Evolutionary conservation across 345 rosid species (phyloP), one percentile per base, ranked within the genome.

Genomic region (Leavenworthia alabamica): DNA sequence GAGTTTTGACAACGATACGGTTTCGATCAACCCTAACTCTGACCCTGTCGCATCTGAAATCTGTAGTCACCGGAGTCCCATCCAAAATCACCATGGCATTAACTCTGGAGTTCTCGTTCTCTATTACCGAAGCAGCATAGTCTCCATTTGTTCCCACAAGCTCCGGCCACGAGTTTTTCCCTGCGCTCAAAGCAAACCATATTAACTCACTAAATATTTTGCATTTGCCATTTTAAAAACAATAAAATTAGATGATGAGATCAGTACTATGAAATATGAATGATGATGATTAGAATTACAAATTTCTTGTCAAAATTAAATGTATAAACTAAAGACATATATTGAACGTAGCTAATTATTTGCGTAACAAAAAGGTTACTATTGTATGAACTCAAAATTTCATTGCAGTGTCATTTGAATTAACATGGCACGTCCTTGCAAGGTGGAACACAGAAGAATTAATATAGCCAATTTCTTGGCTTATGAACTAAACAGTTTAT

Each of bases 161-260:
- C 65, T 74, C 73, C 7, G 73, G 77, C 77, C 77, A 74, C 24
- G 74, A 35, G 7, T 14, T 16, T 60, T 68, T 73, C 2, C 70
- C 70, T 67, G 68, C 10, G 3, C 0, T 24, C 16, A 13, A 37
- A 37, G 16, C 42, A 37, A 37, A 37, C 22, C 27, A 59, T 12
- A 27, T 43, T 16, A 58, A 4, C n/a, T 28, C 11, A 32, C 7
- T 57, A 3, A 26, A 27, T 15, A 57, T 41, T 41, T 41, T 42
- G 19, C 44, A 2, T 45, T 45, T 31, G 29, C 42, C 1, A 32
- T 22, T 13, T 44, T 44, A 32, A 20, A 20, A 20, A 35, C 39
- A 32, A 9, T 4, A 32, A 32, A 32, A 8, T 2, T 32, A 32
- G 12, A 28, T 28, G 32, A 28, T 28, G 35, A 32, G 13, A 11